Evolutionary conservation across 495 filamentous ascomycete genomes (phyloP), one percentile per base, ranked within the genome.

Genomic region (Xylaria intraflava): DNA sequence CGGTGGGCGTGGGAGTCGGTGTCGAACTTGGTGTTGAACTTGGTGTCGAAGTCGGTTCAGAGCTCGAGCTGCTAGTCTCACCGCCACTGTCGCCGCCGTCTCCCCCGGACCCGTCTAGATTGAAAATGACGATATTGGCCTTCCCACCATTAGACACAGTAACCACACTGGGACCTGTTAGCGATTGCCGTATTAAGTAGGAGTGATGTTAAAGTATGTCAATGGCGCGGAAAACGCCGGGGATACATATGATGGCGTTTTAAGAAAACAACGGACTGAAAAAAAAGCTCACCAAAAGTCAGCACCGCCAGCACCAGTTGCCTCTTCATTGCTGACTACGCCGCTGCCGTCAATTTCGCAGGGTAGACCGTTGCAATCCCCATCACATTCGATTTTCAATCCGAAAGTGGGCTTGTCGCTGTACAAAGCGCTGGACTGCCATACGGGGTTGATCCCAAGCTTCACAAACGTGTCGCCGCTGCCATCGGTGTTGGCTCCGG

Each of bases 361-460:
- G 4, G 87, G 87, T 12, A 86, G 70, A 27, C 86, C 86, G 58
- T 86, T 84, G 72, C 88, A 92, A 22, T 75, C 78, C 23, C 69
- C 76, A n/a, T 76, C 79, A 62, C 88, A 92, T 60, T 82, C 80
- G 60, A 92, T 84, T 60, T 81, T 81, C 30, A 90, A 68, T 61
- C 87, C 87, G 51, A 79, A 92, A 20, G 69, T 75, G 5, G 88
- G 86, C 52, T 76, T 73, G 10, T 71, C 75, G 53, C 78, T 69
- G 38, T 72, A 70, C 65, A 88, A 83, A 0, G 75, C 58, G 12
- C 74, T 70, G 59, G 78, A 77, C 46, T 84, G 75, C 59, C 81
- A 91, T 53, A 88, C 85, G 31, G 88, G 88, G 71, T 91, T 91
- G 80, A 85, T 89, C 43, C 82, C 87, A 48, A 93, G 76, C 73